Percentiles rank a stretch among this genome's conserved stretches.
These are phyloP conservation scores for Fusarium verrucosum DNA, from an alignment of 2,329 filamentous ascomycete genomes.

Conservation along the genomic window DNA sequence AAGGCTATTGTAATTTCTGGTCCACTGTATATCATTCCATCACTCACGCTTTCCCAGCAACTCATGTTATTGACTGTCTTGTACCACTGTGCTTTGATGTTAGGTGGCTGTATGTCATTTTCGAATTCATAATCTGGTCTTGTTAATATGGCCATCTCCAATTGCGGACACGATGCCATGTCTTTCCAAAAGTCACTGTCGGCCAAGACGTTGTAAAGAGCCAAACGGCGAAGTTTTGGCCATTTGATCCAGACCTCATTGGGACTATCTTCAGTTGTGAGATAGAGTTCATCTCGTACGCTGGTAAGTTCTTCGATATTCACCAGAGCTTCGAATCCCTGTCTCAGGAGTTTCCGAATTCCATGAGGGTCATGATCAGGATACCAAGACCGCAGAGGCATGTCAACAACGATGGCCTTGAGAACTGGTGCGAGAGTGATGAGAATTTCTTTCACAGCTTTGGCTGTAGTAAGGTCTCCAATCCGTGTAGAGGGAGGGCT, in stretches of 20 bases:
- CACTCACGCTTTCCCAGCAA: too few species aligned
- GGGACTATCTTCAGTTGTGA: slow-evolving; percentile 8
- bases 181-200: not conserved
- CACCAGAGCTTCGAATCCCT: slow-evolving; percentile 27
- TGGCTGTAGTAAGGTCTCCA: not conserved
- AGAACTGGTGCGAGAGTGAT: slow-evolving; percentile 19
- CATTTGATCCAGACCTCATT: slow-evolving; percentile 29
- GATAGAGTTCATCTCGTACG: slow-evolving; percentile 32
- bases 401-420: slow-evolving; percentile 30
- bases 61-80: rapidly evolving
- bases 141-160: slow-evolving; percentile 20
- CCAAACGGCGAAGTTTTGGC: slow-evolving; percentile 35
- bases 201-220: slow-evolving; percentile 14
- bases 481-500: not conserved
- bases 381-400: slow-evolving; percentile 26
- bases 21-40: not conserved
- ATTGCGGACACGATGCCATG: not conserved
- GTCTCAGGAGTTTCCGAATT: slow-evolving; percentile 15
- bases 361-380: not conserved
- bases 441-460: slow-evolving; percentile 6
- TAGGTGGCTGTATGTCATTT: not conserved
- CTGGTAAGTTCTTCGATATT: slow-evolving; percentile 41
- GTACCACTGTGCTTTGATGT: not conserved
- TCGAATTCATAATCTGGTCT: not conserved
- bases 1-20: slow-evolving; percentile 5